These are phyloP conservation scores for Cladosporium sp. DNA, from an alignment of 2,329 filamentous ascomycete genomes.

Conservation along the genomic window DNA sequence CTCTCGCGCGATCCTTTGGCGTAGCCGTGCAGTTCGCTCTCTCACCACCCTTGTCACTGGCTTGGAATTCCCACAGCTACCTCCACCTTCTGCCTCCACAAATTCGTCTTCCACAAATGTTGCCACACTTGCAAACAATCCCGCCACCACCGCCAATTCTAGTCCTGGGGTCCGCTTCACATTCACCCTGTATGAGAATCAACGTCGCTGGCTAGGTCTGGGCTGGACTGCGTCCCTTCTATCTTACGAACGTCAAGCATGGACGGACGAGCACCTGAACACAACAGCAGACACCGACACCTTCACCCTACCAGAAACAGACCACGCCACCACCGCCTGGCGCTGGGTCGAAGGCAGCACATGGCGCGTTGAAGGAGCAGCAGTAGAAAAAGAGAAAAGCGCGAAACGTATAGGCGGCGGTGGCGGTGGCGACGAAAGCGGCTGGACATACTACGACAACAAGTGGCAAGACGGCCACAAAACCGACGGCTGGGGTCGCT, in stretches of 20 bases:
- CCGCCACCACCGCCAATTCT: conserved; percentile 44
- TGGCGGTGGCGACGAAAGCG: conserved; percentile 59
- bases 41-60: conserved; percentile 76
- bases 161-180: conserved; percentile 86
- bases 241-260: conserved; percentile 83
- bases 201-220: conserved; percentile 89
- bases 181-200: conserved; percentile 95
- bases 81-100: conserved; percentile 27
- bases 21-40: conserved; percentile 73
- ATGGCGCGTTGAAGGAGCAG: conserved; percentile 81
- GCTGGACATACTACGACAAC: conserved; percentile 98
- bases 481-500: conserved; percentile 91
- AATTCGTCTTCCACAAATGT: conserved; percentile 40
- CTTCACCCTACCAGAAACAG: conserved; percentile 68
- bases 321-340: conserved; percentile 65
- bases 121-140: conserved; percentile 44
- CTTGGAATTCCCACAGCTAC: conserved; percentile 64
- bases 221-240: conserved; percentile 94
- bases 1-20: conserved; percentile 84
- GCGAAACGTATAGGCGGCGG: conserved; percentile 32
- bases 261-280: conserved; percentile 96
- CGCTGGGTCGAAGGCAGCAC: conserved; percentile 82
- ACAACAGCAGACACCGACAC: conserved; percentile 72
- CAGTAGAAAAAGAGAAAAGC: conserved; percentile 41
- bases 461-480: conserved; percentile 93